A percentile compares a stretch with the other conserved stretches of the same genome.
Conservation (phyloP, 495 filamentous ascomycete genomes). For the Neurospora sp. region DNA sequence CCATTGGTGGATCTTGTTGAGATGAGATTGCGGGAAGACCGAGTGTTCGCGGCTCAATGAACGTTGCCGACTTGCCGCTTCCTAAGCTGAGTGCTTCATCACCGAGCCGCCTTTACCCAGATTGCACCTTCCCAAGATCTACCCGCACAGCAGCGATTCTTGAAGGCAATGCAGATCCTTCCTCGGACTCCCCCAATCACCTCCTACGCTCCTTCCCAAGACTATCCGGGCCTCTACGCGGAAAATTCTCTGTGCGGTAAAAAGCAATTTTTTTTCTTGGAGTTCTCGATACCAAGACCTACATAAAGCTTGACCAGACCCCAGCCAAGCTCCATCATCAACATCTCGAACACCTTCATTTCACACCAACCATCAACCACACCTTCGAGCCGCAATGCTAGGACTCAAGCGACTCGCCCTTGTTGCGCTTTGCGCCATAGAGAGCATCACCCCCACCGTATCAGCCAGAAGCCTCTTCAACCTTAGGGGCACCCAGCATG, state of each 20-base stretch:
- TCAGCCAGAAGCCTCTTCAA: neutral
- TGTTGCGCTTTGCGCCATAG: slow-evolving; percentile 9
- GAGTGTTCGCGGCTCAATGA: neutral
- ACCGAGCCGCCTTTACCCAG: neutral
- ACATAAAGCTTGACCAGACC: neutral
- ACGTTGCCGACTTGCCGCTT: neutral
- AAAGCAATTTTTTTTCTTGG: neutral
- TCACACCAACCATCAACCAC: neutral
- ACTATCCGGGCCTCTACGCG: neutral
- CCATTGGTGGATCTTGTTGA: neutral
- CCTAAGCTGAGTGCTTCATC: neutral
- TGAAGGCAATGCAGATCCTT: neutral
- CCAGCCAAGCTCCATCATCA: neutral
- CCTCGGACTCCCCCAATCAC: neutral
- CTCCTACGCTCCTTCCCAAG: neutral
- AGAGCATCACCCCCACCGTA: slow-evolving; percentile 2
- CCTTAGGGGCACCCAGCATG: slow-evolving; percentile 1
- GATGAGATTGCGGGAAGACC: neutral
- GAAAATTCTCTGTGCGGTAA: neutral
- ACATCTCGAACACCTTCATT: neutral
- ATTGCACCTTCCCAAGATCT: neutral
- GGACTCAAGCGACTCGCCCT: slow-evolving; percentile 7
- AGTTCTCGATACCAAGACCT: neutral
- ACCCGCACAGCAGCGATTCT: neutral
- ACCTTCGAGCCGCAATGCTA: slow-evolving; percentile 1